Evolutionary conservation across 2,329 filamentous ascomycete species (phyloP), one percentile per base, ranked within the genome.

Genomic region (Cadophora luteo-olivacea): DNA sequence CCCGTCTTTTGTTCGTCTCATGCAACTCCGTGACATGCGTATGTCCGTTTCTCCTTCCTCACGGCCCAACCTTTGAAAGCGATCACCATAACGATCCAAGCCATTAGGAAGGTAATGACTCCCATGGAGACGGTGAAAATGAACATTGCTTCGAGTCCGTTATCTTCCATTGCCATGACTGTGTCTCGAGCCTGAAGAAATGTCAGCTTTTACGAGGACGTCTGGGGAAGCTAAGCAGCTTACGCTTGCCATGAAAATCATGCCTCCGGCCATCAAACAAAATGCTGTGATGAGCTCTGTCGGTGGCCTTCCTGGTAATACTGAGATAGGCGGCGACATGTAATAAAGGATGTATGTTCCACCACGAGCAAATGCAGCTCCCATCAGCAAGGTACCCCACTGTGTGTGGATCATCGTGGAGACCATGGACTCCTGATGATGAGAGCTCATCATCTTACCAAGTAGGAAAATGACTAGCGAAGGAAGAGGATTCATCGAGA

Each of bases 361-460:
- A 1, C 85, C 89, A 58, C 95, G 89, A 29, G 93, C 90, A 68
- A 97, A 84, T 0, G 94, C 91, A 65, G 93, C 94, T 32, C 91
- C 93, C 58, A 92, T 86, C 64, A 98, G 86, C 73, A 98, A 85
- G 75, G 89, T 89, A 32, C 95, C 95, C 95, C 95, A 98, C 80
- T 97, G 94, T 77, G 91, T 91, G 81, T 98, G 95, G 61, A 98
- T 87, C 92, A 96, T 97, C 73, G 89, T 92, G 11, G 93, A 95
- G 58, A 94, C 86, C 90, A 93, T 93, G 69, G 89, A 92, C 33
- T 84, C 79, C 69, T 79, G 77, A 68, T 95, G 92, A 80, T 98
- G 95, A 32, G 92, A 93, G 77, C 91, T 91, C 95, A 98, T 98
- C 92, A 97, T 96, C 78, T 94, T 87, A 41, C 96, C 96, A 1